Percentiles rank a stretch among this genome's conserved stretches.
These are phyloP conservation scores for Brasenia schreberi DNA, from an alignment of 164 flowering plant genomes.

Conservation along the genomic window DNA sequence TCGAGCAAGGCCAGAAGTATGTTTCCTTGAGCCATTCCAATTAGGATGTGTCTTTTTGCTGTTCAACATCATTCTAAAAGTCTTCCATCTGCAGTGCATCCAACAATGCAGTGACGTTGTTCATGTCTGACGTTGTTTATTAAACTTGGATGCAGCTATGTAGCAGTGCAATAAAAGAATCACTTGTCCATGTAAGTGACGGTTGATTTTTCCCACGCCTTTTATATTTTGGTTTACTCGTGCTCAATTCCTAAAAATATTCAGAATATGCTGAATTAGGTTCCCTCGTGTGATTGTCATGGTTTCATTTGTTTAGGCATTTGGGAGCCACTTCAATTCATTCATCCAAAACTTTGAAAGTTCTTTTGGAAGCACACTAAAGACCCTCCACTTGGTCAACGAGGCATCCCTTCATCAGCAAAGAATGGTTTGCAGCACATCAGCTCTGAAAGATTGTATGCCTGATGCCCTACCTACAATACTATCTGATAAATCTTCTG, in stretches of 20 bases:
- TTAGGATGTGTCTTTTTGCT: too few relatives aligned
- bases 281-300: background rate
- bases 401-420: constrained; percentile 13
- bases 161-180: constrained; percentile 62
- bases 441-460: background rate
- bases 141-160: constrained; percentile 48
- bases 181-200: constrained; percentile 75
- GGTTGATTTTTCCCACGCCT: constrained; percentile 7
- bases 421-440: background rate
- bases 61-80: too few relatives aligned
- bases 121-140: too few relatives aligned
- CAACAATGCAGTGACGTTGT: too few relatives aligned
- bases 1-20: too few relatives aligned
- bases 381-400: constrained; percentile 51
- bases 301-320: constrained; percentile 36
- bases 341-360: constrained; percentile 62
- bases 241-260: background rate
- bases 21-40: too few relatives aligned
- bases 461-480: background rate
- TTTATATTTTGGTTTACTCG: background rate
- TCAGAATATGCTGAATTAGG: background rate
- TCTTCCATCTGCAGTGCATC: too few relatives aligned
- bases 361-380: constrained; percentile 73
- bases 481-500: background rate
- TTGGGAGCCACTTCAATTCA: constrained; percentile 54